Evolutionary conservation across 495 filamentous ascomycete species (phyloP).

Genomic region (Neurospora sp.): DNA sequence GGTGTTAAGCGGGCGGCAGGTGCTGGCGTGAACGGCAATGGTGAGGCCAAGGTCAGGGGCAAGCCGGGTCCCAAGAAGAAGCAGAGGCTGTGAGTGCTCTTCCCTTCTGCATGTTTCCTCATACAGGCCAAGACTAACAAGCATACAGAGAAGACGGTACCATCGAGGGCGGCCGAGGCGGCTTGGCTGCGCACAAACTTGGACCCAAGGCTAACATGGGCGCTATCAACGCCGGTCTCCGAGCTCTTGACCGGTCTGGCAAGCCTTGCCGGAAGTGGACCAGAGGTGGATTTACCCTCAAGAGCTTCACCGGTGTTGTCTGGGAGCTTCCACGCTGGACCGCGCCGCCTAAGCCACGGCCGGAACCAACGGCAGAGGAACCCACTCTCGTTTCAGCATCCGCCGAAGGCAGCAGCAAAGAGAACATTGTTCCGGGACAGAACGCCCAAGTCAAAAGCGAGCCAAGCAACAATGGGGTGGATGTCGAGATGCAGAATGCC

Average conservation of each 20-base stretch:
- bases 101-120: not conserved
- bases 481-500: conserved; percentile 34
- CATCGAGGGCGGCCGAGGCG: conserved; percentile 38
- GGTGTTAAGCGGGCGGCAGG: conserved; percentile 35
- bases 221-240: conserved; percentile 91
- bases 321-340: conserved; percentile 85
- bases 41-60: conserved; percentile 51
- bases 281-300: conserved; percentile 68
- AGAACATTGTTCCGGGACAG: conserved; percentile 44
- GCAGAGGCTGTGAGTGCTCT: conserved; percentile 67
- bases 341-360: conserved; percentile 47
- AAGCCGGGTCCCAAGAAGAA: conserved; percentile 97
- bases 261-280: conserved; percentile 88
- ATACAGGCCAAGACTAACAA: not conserved
- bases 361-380: conserved; percentile 23
- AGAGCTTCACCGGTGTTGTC: conserved; percentile 82
- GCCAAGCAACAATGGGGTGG: conserved; percentile 52
- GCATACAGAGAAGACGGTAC: conserved; percentile 49
- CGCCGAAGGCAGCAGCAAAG: conserved; percentile 65
- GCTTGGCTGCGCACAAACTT: conserved; percentile 54
- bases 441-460: conserved; percentile 62
- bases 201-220: conserved; percentile 97
- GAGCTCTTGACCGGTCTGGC: conserved; percentile 82
- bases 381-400: conserved; percentile 26
- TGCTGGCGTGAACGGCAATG: conserved; percentile 39